phyloP scores from a whole-genome alignment of 2,329 filamentous ascomycete species.

The Dactylellina sp. region DNA sequence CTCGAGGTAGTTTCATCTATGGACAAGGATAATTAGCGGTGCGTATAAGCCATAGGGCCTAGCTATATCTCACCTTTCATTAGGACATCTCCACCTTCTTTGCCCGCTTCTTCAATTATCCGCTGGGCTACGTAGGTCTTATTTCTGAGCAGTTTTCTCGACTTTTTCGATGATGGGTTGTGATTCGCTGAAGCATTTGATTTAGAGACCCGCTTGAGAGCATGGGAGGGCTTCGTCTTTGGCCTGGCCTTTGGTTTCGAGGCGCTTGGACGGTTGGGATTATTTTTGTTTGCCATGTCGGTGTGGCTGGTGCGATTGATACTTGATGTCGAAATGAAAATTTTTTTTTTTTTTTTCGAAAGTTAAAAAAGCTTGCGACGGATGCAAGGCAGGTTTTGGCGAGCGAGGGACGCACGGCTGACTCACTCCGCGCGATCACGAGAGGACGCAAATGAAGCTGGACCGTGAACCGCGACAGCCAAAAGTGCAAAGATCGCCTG shows the following conservation, averaged over 20 bases:
- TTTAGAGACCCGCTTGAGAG: conserved; percentile 40
- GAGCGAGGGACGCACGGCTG: not conserved
- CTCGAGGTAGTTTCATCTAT: conserved; percentile 41
- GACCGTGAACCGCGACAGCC: conserved; percentile 30
- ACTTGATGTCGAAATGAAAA: not conserved
- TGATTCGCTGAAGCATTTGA: conserved; percentile 38
- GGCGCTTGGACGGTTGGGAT: conserved; percentile 32
- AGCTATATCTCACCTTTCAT: conserved; percentile 36
- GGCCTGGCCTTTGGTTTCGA: conserved; percentile 39
- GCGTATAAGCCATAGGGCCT: too few relatives aligned
- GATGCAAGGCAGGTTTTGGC: conserved; percentile 4
- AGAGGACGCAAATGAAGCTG: conserved; percentile 18
- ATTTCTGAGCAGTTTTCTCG: conserved; percentile 45
- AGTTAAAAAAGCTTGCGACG: too few relatives aligned
- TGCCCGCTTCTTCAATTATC: conserved; percentile 37
- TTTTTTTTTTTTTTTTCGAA: not conserved
- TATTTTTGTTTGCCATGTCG: conserved; percentile 55
- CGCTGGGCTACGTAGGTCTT: conserved; percentile 44
- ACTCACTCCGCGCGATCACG: conserved; percentile 33
- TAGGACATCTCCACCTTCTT: conserved; percentile 34
- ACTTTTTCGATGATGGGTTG: conserved; percentile 45
- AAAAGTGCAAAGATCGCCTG: conserved; percentile 21
- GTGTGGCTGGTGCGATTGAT: not conserved
- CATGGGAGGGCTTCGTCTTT: conserved; percentile 39
- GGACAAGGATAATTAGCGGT: not conserved